These are phyloP conservation scores for Tulasnella sp. DNA, from an alignment of 768 basidiomycete genomes.

Conservation along the genomic window DNA sequence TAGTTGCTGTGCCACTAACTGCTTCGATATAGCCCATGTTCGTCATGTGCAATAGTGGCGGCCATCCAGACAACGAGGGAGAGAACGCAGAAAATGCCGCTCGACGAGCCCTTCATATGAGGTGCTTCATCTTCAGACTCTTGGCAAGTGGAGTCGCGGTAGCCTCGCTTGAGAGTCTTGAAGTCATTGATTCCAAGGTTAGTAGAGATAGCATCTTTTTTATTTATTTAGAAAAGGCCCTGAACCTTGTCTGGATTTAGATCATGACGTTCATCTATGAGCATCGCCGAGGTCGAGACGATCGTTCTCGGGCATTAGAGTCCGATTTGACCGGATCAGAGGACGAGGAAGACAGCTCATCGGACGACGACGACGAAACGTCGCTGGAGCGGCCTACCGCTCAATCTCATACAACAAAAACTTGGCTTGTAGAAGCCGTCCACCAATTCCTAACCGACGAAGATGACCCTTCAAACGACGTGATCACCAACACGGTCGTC, in stretches of 20 bases:
- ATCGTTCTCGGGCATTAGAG: background rate
- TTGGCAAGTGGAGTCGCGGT: constrained; percentile 42
- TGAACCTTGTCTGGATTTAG: constrained; percentile 28
- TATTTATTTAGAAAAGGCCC: background rate
- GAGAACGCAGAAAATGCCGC: constrained; percentile 13
- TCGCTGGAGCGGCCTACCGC: no score
- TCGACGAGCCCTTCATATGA: constrained; percentile 36
- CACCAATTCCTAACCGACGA: constrained; percentile 10
- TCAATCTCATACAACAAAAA: background rate
- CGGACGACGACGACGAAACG: background rate
- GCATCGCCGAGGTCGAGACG: background rate
- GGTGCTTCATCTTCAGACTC: constrained; percentile 40
- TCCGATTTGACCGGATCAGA: background rate
- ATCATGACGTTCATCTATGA: constrained; percentile 48
- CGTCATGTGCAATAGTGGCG: constrained; percentile 47
- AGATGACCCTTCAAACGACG: no score
- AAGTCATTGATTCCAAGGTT: constrained; percentile 57
- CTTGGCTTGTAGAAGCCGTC: background rate
- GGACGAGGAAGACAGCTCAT: constrained; percentile 4
- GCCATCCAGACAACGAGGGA: constrained; percentile 20
- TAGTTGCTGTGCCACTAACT: constrained; percentile 15
- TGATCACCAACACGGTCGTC: no score
- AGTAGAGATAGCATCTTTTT: constrained; percentile 3
- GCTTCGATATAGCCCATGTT: constrained; percentile 49
- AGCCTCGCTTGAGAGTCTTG: constrained; percentile 41